Base-by-base conservation (phyloP, 352 stramenopile genomes). In the Saprolegnia parasitica region DNA sequence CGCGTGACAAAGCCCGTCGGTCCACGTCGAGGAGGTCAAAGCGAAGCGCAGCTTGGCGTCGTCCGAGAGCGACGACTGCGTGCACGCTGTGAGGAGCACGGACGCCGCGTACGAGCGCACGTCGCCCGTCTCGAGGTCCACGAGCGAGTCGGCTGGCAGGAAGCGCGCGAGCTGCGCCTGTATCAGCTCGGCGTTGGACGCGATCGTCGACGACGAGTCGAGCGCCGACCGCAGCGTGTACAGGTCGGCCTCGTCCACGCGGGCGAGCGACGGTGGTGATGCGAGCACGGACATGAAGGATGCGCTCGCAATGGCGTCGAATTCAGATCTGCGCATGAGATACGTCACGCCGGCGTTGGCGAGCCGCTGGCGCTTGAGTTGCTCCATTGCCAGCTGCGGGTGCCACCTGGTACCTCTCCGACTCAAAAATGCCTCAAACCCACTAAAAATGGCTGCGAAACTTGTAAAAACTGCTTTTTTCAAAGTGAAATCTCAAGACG, bases 21-120 rank as follows among this genome's bases (percentile, higher is more conserved):
- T 86, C 75, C 15, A 82, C 68, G 61, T 90, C 81, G 23, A 90
- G 87, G 47, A 86, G 74, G 20, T 89, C 81, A 45, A 89, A 90
- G 3, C 71, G 68, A 87, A 88, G 18, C 83, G 76, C 57, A 76
- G 78, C 56, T 86, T 87, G 23, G 78, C 77, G 20, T 90, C 73
- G 45, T 81, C 75, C 24, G 52, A 60, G 24, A 60, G 35, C 35
- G 11, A n/a, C 13, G 13, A 26, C 20, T 60, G 52, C 35, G 52
- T 20, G 35, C 52, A 60, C 24, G 52, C 52, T 9, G 52, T 42
- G 35, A 42, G 52, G 13, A 60, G 35, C 24, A 42, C 13, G 11
- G 52, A 60, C 52, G 52, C 16, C 52, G 13, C 18, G 42, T n/a
- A 60, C 35, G 52, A 15, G 11, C 11, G 13, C 13, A n/a, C 11